Evolutionary conservation across 2,329 filamentous ascomycete species (phyloP).

Genomic region (Venturia pyrina): DNA sequence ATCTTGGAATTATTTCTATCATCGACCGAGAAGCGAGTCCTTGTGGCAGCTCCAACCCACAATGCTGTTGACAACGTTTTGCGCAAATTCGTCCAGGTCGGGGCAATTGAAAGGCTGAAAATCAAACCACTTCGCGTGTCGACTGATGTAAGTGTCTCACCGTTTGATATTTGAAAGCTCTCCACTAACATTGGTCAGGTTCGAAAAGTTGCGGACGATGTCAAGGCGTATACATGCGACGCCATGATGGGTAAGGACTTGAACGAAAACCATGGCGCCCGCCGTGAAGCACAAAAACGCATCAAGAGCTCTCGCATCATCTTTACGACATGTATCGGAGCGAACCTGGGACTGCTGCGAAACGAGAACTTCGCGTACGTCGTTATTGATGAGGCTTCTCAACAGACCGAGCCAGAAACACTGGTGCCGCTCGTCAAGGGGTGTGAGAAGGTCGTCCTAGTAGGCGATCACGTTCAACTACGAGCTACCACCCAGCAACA

Average conservation of each 20-base stretch:
- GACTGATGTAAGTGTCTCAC: too few relatives aligned
- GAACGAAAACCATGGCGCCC: constrained; percentile 17
- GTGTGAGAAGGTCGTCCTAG: constrained; percentile 29
- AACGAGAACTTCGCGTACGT: constrained; percentile 30
- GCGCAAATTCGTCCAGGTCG: too few relatives aligned
- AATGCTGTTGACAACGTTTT: too few relatives aligned
- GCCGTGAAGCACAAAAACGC: constrained; percentile 28
- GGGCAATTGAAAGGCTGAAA: too few relatives aligned
- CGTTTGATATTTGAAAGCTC: too few relatives aligned
- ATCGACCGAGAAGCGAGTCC: too few relatives aligned
- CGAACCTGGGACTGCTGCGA: constrained; percentile 33
- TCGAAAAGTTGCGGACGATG: constrained; percentile 18
- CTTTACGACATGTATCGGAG: constrained; percentile 37
- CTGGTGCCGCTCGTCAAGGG: too few relatives aligned
- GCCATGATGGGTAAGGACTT: constrained; percentile 27
- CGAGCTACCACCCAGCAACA: constrained; percentile 32
- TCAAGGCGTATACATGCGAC: constrained; percentile 19
- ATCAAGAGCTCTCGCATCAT: constrained; percentile 29
- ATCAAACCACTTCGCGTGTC: too few relatives aligned
- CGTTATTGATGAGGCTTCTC: background rate
- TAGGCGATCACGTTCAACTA: constrained; percentile 39
- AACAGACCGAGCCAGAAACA: too few relatives aligned
- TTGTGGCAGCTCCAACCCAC: too few relatives aligned
- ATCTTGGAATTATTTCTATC: too few relatives aligned
- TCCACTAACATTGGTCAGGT: constrained; percentile 13